Conservation (phyloP, 2,329 filamentous ascomycete genomes). For the Blumeriella jaapii region DNA sequence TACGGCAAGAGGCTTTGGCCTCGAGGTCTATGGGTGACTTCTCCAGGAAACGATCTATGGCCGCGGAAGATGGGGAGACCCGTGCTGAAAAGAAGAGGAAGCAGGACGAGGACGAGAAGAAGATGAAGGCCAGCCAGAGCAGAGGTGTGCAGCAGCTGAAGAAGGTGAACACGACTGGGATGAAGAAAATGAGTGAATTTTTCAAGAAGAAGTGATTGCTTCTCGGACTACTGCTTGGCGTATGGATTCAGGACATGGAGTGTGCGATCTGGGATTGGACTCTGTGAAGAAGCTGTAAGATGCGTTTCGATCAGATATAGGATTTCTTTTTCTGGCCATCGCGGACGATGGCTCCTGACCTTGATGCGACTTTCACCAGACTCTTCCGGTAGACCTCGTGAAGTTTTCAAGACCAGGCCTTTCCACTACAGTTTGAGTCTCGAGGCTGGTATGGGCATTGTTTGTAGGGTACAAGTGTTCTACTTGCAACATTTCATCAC, state of each 20-base stretch:
- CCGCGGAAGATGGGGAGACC: constrained; percentile 47
- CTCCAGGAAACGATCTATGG: constrained; percentile 56
- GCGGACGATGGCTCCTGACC: no score
- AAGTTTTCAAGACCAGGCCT: no score
- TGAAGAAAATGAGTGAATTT: constrained; percentile 96
- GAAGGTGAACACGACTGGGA: constrained; percentile 83
- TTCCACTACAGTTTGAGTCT: no score
- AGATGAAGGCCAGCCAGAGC: constrained; percentile 65
- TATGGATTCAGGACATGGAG: no score
- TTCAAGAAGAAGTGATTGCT: constrained; percentile 54
- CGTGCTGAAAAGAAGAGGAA: constrained; percentile 72
- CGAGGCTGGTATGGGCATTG: no score
- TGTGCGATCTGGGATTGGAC: no score
- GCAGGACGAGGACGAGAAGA: constrained; percentile 80
- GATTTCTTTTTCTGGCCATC: no score
- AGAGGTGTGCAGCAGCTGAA: constrained; percentile 67
- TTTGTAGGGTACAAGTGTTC: neutral
- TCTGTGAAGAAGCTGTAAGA: no score
- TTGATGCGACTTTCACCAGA: no score
- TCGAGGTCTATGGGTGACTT: constrained; percentile 59
- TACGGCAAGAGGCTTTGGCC: constrained; percentile 61
- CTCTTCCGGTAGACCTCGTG: no score
- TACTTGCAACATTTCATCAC: neutral
- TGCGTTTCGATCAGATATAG: no score
- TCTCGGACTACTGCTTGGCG: neutral